Conservation (phyloP, 2,329 filamentous ascomycete species). For the Calonectria montana region DNA sequence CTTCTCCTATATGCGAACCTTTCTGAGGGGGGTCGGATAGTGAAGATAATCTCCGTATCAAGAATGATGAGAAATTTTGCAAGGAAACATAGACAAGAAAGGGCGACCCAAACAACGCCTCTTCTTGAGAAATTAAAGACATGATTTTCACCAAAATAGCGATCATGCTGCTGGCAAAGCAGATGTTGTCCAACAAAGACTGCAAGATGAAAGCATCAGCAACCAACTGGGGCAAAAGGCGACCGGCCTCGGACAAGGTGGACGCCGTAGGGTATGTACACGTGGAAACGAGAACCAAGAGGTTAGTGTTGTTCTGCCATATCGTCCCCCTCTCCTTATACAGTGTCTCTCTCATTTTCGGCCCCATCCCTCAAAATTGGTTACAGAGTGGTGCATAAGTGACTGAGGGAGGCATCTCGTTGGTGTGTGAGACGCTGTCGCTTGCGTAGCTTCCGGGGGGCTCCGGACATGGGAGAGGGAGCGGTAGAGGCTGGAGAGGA, state of each 20-base stretch:
- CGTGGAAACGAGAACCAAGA: background rate
- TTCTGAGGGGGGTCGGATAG: background rate
- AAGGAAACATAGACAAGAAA: constrained; percentile 1
- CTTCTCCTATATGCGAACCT: background rate
- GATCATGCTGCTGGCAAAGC: background rate
- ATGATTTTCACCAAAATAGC: background rate
- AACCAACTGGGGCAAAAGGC: constrained; percentile 3
- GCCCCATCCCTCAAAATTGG: background rate
- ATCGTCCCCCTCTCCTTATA: background rate
- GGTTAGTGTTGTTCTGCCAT: background rate
- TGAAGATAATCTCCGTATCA: background rate
- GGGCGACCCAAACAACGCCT: constrained; percentile 7
- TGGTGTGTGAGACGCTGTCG: constrained; percentile 33
- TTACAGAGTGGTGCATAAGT: constrained; percentile 18
- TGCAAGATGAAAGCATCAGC: background rate
- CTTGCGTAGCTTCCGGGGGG: constrained; percentile 43
- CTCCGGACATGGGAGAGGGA: constrained; percentile 25
- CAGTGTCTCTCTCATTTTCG: background rate
- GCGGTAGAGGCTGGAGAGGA: constrained; percentile 31
- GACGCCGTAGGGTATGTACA: constrained; percentile 3
- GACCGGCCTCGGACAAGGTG: background rate
- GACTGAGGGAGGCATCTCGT: constrained; percentile 35
- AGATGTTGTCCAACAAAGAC: background rate
- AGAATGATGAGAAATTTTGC: background rate
- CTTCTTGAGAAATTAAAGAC: background rate